Conservation (phyloP, 306 rosid genomes). For the Argentina anserina region DNA sequence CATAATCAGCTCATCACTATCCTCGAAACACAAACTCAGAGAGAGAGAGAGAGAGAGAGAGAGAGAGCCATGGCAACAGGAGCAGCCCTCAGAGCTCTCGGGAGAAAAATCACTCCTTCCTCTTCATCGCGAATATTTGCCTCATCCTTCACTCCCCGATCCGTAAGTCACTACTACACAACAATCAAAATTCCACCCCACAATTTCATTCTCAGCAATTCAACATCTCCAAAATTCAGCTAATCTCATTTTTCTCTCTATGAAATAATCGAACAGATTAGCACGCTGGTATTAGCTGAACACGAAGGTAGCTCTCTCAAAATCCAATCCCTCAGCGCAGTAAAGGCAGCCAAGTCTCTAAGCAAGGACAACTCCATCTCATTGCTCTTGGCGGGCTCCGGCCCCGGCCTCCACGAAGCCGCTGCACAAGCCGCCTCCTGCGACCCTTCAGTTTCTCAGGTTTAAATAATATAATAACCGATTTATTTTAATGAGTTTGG, state of each 20-base stretch:
- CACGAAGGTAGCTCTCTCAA: constrained; percentile 71
- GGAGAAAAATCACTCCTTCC: constrained; percentile 38
- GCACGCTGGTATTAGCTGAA: constrained; percentile 82
- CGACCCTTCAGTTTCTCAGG: constrained; percentile 77
- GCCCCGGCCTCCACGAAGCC: constrained; percentile 71
- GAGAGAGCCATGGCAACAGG: constrained; percentile 44
- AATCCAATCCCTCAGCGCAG: constrained; percentile 63
- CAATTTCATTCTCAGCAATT: no score
- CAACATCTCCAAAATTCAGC: no score
- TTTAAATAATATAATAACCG: not conserved
- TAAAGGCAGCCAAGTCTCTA: constrained; percentile 63
- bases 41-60: no score
- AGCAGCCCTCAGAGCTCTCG: constrained; percentile 41
- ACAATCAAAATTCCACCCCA: no score
- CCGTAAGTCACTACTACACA: constrained; percentile 32
- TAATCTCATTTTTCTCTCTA: not conserved
- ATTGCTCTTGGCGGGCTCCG: constrained; percentile 78
- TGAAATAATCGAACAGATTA: constrained; percentile 30
- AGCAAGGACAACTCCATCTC: constrained; percentile 56
- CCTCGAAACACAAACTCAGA: not conserved
- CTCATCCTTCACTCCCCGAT: constrained; percentile 36
- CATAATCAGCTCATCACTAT: not conserved
- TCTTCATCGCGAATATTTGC: constrained; percentile 23
- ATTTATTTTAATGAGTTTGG: not conserved
- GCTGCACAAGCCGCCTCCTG: constrained; percentile 68